These are phyloP conservation scores for Aegle marmelos DNA, from an alignment of 345 rosid species.

Conservation along the genomic window DNA sequence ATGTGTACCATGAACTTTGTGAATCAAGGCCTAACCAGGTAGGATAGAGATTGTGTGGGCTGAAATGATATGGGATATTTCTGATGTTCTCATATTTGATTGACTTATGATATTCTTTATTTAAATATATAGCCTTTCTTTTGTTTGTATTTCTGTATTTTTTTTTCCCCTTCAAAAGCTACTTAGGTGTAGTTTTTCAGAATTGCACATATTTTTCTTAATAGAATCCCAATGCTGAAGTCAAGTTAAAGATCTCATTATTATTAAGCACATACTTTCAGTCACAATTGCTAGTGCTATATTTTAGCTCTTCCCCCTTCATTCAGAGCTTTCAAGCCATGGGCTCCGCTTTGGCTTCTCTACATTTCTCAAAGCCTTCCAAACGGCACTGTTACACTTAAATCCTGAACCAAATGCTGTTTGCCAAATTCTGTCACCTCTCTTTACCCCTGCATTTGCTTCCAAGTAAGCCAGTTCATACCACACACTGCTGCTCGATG, in stretches of 20 bases:
- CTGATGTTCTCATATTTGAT: background rate
- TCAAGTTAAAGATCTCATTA: background rate
- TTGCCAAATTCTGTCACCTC: constrained; percentile 59
- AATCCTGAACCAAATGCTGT: constrained; percentile 67
- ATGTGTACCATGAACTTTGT: background rate
- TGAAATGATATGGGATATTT: background rate
- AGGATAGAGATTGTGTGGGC: background rate
- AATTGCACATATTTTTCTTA: background rate
- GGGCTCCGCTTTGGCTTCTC: constrained; percentile 40
- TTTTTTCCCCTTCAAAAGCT: too few species aligned
- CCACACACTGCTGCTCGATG: constrained; percentile 75
- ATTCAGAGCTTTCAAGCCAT: constrained; percentile 35
- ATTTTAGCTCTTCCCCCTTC: background rate
- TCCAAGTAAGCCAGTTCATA: constrained; percentile 71
- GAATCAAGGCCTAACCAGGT: background rate
- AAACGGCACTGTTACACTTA: constrained; percentile 68
- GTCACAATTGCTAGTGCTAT: background rate
- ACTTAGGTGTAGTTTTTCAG: too few species aligned
- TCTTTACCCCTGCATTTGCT: constrained; percentile 41
- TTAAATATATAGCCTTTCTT: background rate
- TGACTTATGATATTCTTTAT: background rate
- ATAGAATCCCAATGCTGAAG: background rate
- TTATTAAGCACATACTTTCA: background rate
- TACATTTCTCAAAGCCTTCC: constrained; percentile 51
- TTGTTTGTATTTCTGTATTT: background rate